phyloP scores from a whole-genome alignment of 2,329 filamentous ascomycete genomes.

The Lachnellula suecica region DNA sequence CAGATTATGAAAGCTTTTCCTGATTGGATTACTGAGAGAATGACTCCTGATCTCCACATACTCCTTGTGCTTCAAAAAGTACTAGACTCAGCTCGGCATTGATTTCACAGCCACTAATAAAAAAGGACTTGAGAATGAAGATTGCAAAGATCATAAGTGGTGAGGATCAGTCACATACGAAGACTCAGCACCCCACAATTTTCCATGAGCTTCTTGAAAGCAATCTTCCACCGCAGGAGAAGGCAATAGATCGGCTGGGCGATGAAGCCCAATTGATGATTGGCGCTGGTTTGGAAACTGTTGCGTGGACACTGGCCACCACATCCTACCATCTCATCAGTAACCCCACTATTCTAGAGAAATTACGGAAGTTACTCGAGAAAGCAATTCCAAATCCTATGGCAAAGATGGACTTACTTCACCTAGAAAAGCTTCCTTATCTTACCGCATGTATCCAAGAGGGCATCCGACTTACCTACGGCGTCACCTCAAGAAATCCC shows the following conservation, averaged over 20 bases:
- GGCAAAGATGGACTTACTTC: no score
- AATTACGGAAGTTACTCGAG: no score
- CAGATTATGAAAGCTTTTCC: no score
- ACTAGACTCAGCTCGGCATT: no score
- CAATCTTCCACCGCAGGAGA: constrained; percentile 33
- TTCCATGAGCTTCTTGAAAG: constrained; percentile 18
- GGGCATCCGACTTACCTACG: constrained; percentile 1
- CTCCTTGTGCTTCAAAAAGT: no score
- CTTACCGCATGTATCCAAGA: constrained; percentile 19
- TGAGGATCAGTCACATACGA: no score
- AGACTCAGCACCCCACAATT: constrained; percentile 23
- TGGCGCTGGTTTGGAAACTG: constrained; percentile 37
- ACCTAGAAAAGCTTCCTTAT: constrained; percentile 15
- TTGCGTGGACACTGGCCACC: constrained; percentile 31
- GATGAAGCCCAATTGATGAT: constrained; percentile 34
- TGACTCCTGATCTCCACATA: no score
- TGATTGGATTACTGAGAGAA: no score
- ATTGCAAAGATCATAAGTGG: no score
- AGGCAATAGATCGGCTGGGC: constrained; percentile 29
- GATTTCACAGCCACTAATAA: no score
- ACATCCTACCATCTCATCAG: constrained; percentile 35
- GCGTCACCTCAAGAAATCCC: neutral
- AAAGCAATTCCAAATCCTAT: no score
- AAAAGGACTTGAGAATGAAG: no score
- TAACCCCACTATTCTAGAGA: constrained; percentile 27